Conservation (phyloP, 495 filamentous ascomycete genomes). For the Astrothelium subdiscretum region DNA sequence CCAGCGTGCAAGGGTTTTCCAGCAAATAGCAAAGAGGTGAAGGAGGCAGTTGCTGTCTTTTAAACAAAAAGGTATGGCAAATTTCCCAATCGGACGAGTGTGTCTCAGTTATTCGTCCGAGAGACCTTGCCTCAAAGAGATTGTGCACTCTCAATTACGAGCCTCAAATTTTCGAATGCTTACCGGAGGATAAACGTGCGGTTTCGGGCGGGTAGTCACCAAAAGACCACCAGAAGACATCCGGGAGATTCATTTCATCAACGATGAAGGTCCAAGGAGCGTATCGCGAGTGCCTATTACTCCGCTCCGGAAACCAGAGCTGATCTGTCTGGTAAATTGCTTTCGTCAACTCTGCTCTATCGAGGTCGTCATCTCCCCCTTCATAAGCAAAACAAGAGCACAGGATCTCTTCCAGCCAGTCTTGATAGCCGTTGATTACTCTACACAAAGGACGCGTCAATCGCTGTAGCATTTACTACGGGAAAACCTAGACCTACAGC, state of each 20-base stretch:
- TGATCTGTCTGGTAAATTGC: conserved; percentile 9
- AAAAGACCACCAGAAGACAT: conserved; percentile 20
- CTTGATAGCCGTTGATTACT: conserved; percentile 15
- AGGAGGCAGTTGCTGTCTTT: neutral
- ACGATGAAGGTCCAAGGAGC: conserved; percentile 19
- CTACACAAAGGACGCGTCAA: conserved; percentile 10
- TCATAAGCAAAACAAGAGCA: conserved; percentile 14
- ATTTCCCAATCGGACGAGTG: too few species aligned
- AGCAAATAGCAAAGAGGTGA: neutral
- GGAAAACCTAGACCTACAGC: conserved; percentile 6
- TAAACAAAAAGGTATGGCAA: too few species aligned
- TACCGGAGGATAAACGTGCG: neutral
- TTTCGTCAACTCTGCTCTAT: conserved; percentile 14
- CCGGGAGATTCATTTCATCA: conserved; percentile 19
- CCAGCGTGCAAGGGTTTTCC: too few species aligned
- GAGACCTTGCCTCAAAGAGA: too few species aligned
- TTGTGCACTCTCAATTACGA: too few species aligned
- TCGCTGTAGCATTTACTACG: neutral
- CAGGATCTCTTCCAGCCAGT: conserved; percentile 16
- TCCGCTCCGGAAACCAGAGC: conserved; percentile 12
- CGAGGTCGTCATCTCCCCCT: conserved; percentile 14
- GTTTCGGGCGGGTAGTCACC: conserved; percentile 9
- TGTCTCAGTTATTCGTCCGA: too few species aligned
- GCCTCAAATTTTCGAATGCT: too few species aligned
- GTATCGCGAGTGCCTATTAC: conserved; percentile 6